These are phyloP conservation scores for Huntiella bhutanensis DNA, from an alignment of 2,329 filamentous ascomycete genomes.

Conservation along the genomic window DNA sequence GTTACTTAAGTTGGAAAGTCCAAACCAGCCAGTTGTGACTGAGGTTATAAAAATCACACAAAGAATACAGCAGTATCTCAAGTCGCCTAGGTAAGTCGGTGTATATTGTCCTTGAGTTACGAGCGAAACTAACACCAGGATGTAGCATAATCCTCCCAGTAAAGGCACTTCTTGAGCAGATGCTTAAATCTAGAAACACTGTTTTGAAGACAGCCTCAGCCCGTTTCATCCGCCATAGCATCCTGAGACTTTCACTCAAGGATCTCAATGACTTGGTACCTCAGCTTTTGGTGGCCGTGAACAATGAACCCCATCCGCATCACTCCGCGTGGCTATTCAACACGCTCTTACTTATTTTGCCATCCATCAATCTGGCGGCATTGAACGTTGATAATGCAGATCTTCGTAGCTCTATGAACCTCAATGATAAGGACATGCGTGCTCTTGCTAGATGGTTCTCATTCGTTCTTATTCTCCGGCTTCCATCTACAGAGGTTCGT, in stretches of 20 bases:
- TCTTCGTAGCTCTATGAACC: conserved; percentile 45
- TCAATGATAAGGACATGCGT: conserved; percentile 49
- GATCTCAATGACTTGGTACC: conserved; percentile 60
- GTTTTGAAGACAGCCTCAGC: conserved; percentile 79
- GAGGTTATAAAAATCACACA: conserved; percentile 40
- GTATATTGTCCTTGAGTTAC: neutral
- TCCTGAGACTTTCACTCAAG: conserved; percentile 28
- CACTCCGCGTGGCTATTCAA: conserved; percentile 42
- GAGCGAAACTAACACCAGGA: neutral
- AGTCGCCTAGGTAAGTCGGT: conserved; percentile 27
- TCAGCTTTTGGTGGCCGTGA: conserved; percentile 46
- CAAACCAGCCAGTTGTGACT: conserved; percentile 59
- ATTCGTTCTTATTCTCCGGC: conserved; percentile 48
- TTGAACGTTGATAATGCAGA: conserved; percentile 52
- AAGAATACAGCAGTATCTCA: conserved; percentile 34
- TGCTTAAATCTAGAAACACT: conserved; percentile 54
- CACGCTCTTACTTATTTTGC: conserved; percentile 57
- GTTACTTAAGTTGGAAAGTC: conserved; percentile 70
- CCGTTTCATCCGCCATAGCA: conserved; percentile 71
- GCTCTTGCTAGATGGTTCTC: conserved; percentile 61
- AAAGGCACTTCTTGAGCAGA: conserved; percentile 67
- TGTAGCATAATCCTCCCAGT: conserved; percentile 60
- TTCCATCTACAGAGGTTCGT: conserved; percentile 13
- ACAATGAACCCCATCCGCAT: conserved; percentile 26
- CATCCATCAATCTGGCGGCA: conserved; percentile 50